Evolutionary conservation across 257 asterid genomes (phyloP), one percentile per base, ranked within the genome.

Genomic region (Ilex aquifolium): DNA sequence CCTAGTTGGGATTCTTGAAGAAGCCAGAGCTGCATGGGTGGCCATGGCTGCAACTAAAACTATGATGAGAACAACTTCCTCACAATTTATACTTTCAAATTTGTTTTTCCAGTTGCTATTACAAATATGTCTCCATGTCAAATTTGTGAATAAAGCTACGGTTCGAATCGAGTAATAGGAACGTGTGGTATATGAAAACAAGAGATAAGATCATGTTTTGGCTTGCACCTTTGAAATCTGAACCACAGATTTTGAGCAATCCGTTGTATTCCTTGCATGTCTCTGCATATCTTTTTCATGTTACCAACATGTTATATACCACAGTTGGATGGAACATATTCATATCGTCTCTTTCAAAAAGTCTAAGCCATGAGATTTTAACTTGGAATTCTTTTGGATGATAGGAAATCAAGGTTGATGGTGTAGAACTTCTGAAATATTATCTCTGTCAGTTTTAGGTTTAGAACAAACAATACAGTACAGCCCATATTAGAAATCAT

Each of bases 11-110:
- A 90, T 85, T 77, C 91, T 83, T 72, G 96, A 88, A 74, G 88
- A 88, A 61, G 84, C 95, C 74, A 90, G 76, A 77, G 97, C 95
- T 83, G 95, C 89, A 68, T 90, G 78, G 74, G 88, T 76, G 39
- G 97, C 96, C 97, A 85, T 88, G 69, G 81, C 78, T 79, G 83
- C 67, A 70, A 70, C 76, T 67, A 62, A 81, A 74, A 63, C 57
- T 44, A 36, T 36, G 42, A 40, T 42, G 32, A 55, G 62, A 54
- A 44, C n/a, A 48, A 15, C 62, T 49, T 32, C 56, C 21, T 65
- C 21, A 36, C 48, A 46, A 56, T 70, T 36, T 71, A 74, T 66
- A 62, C 59, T 68, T 71, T 64, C 32, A 61, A 49, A 30, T 44
- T 42, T 56, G 12, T 36, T 53, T 17, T 71, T 30, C 69, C 36